Evolutionary conservation across 441 rosid genomes (phyloP), one percentile per base, ranked within the genome.

Genomic region (Adansonia rubrostipa): DNA sequence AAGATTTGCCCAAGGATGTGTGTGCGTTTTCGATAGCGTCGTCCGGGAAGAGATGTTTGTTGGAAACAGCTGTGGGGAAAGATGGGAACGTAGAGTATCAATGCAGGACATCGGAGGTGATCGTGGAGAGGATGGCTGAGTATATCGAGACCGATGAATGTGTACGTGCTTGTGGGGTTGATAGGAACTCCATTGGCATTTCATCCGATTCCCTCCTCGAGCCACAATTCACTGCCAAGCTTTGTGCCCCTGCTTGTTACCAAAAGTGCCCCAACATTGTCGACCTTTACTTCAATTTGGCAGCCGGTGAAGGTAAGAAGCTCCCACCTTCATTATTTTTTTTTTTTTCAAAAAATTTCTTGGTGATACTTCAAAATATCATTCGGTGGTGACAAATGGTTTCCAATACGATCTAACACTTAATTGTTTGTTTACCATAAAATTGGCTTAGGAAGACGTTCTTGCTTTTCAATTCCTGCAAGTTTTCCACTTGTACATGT

Each of bases 191-290:
- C 3, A 88, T 93, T 7, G 99, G 99, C 3, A 94, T 96, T 81
- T 96, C 99, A 3, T 93, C 99, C 5, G 99, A 96, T 74, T 36
- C 95, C 2, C 89, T 96, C 77, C 90, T 94, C 54, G 98, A 96
- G 44, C 84, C 92, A 13, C 90, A 89, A 7, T 93, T 96, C 81
- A 86, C 97, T 17, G 40, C 88, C 80, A 94, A 92, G 85, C 97
- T 96, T 68, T 96, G 99, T 86, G 89, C 98, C 9, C 83, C 92
- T 0, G 83, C 84, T 66, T 96, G 99, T 17, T 89, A 89, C 84
- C 82, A 84, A 13, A 85, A 79, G 51, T 96, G 99, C 85, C 94
- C 96, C 81, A 96, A 94, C 88, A 96, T 96, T 74, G 85, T 94
- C 47, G 98, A 96, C 76, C 99, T 94, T 42, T 94, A 90, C 89